A percentile compares a stretch with the other conserved stretches of the same genome.
Conservation (phyloP, 1,284 basidiomycete genomes). For the Ceratobasidium sp. region DNA sequence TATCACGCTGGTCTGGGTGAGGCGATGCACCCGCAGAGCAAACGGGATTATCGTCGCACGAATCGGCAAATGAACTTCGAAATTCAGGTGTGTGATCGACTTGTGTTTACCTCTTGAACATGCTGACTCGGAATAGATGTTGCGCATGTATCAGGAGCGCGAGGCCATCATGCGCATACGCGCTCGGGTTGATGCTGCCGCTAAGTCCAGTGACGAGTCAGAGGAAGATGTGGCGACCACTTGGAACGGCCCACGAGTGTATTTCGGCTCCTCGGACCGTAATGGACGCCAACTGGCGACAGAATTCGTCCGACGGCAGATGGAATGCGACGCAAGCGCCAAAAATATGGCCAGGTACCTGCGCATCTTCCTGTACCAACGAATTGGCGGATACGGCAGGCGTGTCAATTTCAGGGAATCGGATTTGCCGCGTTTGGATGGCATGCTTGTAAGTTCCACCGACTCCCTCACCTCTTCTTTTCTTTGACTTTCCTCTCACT, state of each 20-base stretch:
- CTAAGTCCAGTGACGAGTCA: background rate
- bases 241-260: too few species aligned
- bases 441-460: background rate
- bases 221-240: background rate
- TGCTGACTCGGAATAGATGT: background rate
- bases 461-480: background rate
- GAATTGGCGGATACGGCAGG: background rate
- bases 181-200: background rate
- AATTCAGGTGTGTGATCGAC: background rate
- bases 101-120: too few species aligned
- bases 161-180: background rate
- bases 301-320: too few species aligned
- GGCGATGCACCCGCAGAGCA: constrained; percentile 10
- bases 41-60: background rate
- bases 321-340: background rate
- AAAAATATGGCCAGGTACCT: background rate
- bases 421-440: background rate
- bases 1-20: constrained; percentile 13
- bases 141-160: background rate
- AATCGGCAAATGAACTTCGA: background rate
- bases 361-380: background rate
- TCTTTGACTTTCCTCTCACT: too few species aligned
- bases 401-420: background rate
- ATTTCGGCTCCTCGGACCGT: too few species aligned
- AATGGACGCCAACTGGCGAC: too few species aligned